These are phyloP conservation scores for Fennellomyces sp. DNA, from an alignment of 371 early-diverging fungal species.

Conservation along the genomic window DNA sequence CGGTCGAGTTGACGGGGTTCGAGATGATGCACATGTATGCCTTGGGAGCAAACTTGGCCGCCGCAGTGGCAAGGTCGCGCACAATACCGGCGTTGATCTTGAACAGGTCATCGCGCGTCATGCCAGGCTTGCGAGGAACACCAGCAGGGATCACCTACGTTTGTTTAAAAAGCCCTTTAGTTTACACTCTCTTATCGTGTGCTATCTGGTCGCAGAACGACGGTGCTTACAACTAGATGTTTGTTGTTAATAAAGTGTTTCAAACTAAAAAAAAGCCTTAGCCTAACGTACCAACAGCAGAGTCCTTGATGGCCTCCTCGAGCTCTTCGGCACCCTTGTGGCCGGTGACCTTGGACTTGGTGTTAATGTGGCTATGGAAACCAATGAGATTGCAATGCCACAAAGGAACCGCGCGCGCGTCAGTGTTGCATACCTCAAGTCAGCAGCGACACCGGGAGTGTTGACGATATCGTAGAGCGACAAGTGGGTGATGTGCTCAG, in stretches of 20 bases:
- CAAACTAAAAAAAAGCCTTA: not conserved
- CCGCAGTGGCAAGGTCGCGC: conserved; percentile 73
- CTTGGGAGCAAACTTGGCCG: conserved; percentile 80
- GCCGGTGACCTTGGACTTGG: conserved; percentile 70
- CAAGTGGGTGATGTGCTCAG: conserved; percentile 67
- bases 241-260: conserved; percentile 1
- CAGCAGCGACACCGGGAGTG: conserved; percentile 79
- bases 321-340: conserved; percentile 42
- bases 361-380: conserved; percentile 69
- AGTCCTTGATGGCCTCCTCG: conserved; percentile 54
- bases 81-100: conserved; percentile 91
- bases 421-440: conserved; percentile 52
- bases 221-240: conserved; percentile 76
- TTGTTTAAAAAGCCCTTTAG: too few relatives aligned
- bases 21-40: conserved; percentile 85
- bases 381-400: too few relatives aligned
- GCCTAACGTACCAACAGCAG: conserved; percentile 27
- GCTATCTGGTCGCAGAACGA: too few relatives aligned
- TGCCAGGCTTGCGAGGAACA: conserved; percentile 77
- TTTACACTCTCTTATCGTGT: too few relatives aligned
- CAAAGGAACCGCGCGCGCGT: too few relatives aligned
- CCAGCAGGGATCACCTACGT: conserved; percentile 97
- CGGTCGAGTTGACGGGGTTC: conserved; percentile 94
- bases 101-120: conserved; percentile 91
- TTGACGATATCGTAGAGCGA: conserved; percentile 80